These are phyloP conservation scores for Monilinia fructicola DNA, from an alignment of 2,329 filamentous ascomycete species.

Conservation along the genomic window DNA sequence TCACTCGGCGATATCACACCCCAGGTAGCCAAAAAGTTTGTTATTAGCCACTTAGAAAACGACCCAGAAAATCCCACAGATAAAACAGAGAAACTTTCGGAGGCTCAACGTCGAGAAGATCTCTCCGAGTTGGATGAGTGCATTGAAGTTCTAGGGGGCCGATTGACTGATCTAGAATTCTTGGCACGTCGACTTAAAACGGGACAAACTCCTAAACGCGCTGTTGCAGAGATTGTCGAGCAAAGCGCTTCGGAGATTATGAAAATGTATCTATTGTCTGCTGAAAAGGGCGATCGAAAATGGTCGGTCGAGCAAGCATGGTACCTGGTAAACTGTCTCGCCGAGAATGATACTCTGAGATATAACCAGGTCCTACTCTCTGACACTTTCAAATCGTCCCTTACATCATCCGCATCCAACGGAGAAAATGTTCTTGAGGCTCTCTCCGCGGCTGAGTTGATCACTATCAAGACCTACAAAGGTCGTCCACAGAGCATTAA, in stretches of 20 bases:
- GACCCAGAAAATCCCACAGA: conserved; percentile 41
- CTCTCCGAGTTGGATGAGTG: conserved; percentile 75
- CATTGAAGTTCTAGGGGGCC: conserved; percentile 80
- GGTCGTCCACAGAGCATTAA: conserved; percentile 77
- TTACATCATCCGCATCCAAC: conserved; percentile 49
- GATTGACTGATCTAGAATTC: conserved; percentile 93
- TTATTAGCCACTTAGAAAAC: conserved; percentile 73
- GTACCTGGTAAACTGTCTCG: conserved; percentile 79
- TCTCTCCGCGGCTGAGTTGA: conserved; percentile 82
- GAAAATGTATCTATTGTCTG: conserved; percentile 82
- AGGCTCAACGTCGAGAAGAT: conserved; percentile 45
- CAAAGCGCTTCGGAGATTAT: conserved; percentile 87
- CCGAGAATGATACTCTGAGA: conserved; percentile 64
- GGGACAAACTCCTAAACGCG: conserved; percentile 77
- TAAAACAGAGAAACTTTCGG: conserved; percentile 36
- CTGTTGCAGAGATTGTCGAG: conserved; percentile 83
- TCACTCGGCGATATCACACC: conserved; percentile 83
- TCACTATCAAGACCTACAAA: conserved; percentile 69
- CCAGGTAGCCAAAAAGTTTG: conserved; percentile 83
- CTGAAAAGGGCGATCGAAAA: conserved; percentile 50
- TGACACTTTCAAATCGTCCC: conserved; percentile 66
- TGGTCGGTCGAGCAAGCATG: conserved; percentile 90
- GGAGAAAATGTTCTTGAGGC: conserved; percentile 76
- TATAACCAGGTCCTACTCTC: conserved; percentile 85
- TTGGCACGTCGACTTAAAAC: conserved; percentile 85